Evolutionary conservation across 441 rosid genomes (phyloP).

Genomic region (Gossypium trilobum): DNA sequence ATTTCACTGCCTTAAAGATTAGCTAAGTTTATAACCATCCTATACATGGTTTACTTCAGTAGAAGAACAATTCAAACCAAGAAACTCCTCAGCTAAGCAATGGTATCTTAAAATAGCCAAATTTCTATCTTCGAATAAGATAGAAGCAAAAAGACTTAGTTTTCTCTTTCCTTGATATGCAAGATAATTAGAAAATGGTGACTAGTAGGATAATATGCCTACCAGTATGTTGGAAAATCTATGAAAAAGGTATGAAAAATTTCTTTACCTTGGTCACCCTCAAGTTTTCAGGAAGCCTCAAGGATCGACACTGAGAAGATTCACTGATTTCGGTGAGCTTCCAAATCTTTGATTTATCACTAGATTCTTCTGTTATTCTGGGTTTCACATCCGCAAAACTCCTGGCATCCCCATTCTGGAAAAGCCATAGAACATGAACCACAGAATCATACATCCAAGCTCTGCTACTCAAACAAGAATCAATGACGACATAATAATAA

Average conservation of each 20-base stretch:
- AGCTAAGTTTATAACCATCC: too few relatives aligned
- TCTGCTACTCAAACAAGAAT: not conserved
- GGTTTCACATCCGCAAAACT: conserved; percentile 86
- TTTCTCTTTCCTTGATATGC: too few relatives aligned
- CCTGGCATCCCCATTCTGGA: conserved; percentile 82
- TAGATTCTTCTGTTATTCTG: conserved; percentile 73
- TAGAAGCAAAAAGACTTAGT: too few relatives aligned
- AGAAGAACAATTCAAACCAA: too few relatives aligned
- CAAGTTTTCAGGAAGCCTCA: conserved; percentile 80
- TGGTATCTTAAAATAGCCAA: too few relatives aligned
- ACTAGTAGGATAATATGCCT: not conserved
- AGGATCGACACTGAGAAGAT: conserved; percentile 80
- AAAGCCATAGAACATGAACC: conserved; percentile 8
- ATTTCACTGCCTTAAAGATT: too few relatives aligned
- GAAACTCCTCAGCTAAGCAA: too few relatives aligned
- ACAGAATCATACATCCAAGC: not conserved
- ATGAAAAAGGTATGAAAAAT: not conserved
- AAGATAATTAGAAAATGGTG: too few relatives aligned
- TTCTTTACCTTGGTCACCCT: conserved; percentile 68
- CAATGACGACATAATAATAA: not conserved
- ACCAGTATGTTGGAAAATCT: not conserved
- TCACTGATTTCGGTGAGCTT: conserved; percentile 89
- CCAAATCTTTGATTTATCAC: conserved; percentile 93
- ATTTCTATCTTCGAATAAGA: too few relatives aligned
- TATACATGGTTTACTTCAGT: too few relatives aligned